Base-by-base conservation (phyloP, 2,329 filamentous ascomycete genomes). In the Periconia sp. region DNA sequence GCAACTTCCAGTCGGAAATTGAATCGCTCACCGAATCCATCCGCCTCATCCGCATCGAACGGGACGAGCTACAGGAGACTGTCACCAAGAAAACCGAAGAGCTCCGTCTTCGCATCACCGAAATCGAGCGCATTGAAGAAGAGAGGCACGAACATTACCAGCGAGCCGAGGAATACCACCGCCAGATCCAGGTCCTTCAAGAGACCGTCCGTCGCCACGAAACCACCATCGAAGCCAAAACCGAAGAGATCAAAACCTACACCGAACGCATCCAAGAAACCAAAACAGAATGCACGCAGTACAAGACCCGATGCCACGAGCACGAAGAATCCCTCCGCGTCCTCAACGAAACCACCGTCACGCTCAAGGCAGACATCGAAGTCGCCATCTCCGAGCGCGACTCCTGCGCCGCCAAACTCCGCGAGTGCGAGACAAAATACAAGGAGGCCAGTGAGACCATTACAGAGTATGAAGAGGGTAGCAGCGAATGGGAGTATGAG, bases 241-340 rank as follows among this genome's bases (percentile, higher is more conserved):
- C 33, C 33, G 33, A 37, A 37, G 33, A 37, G 13, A 37, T 37
- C 33, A 5, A 37, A 37, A 37, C 33, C 3, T 37, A 37, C 33
- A 40, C 30, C 27, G 53, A 56, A 45, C 45, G 45, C 42, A 52
- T 52, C 43, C 45, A 56, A 19, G 47, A 43, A 35, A 19, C 49
- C 41, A 43, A 49, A 37, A 35, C 41, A 14, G 49, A 56, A 31
- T 42, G 45, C 11, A 52, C 23, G 49, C 41, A 5, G 46, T 37
- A 27, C 45, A 42, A 37, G 40, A 42, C n/a, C 18, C 41, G 41
- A 18, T 45, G 46, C 27, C 41, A 31, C 46, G 35, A 56, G 19
- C 31, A 42, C 18, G 19, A 27, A 18, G 35, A 41, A 15, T 49
- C 51, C 20, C 45, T 52, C 23, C 15, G 33, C 17, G 20, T 23